phyloP scores from a whole-genome alignment of 1,284 basidiomycete species.

The Sutorius eximius region DNA sequence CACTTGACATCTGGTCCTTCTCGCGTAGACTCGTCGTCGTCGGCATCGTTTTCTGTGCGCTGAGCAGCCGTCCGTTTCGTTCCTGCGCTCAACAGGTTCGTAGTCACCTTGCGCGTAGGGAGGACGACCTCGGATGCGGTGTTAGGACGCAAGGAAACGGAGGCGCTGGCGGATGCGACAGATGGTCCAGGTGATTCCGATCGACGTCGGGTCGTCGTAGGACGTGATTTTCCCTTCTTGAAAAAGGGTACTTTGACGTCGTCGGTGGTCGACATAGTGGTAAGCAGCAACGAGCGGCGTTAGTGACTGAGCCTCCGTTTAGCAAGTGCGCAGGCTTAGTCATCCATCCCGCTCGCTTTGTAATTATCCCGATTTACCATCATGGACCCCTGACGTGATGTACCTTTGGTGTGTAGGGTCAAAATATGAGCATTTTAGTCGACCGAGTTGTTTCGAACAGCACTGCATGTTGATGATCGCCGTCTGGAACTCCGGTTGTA shows the following conservation, averaged over 20 bases:
- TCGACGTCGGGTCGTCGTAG: slow-evolving; percentile 70
- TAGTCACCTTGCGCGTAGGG: slow-evolving; percentile 64
- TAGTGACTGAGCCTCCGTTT: neutral
- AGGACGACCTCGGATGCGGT: slow-evolving; percentile 69
- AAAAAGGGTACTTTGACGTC: slow-evolving; percentile 74
- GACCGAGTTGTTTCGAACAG: neutral
- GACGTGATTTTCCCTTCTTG: slow-evolving; percentile 79
- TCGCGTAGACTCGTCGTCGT: slow-evolving; percentile 44
- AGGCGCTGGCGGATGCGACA: slow-evolving; percentile 18
- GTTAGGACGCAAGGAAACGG: slow-evolving; percentile 39
- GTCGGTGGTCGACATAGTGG: slow-evolving; percentile 43
- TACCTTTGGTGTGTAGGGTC: neutral
- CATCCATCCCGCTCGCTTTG: slow-evolving; percentile 15
- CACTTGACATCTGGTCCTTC: slow-evolving; percentile 80
- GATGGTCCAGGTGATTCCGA: slow-evolving; percentile 43
- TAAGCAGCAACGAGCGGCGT: slow-evolving; percentile 3
- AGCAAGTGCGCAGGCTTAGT: slow-evolving; percentile 21
- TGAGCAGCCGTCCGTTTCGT: slow-evolving; percentile 75
- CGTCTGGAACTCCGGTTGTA: neutral
- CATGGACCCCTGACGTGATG: neutral
- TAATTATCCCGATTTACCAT: slow-evolving; percentile 17
- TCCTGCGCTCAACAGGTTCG: slow-evolving; percentile 79
- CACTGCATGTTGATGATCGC: neutral
- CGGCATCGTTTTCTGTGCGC: slow-evolving; percentile 48
- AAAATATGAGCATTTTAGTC: neutral